Base-by-base conservation (phyloP, 2,329 filamentous ascomycete species). In the Fusarium circinatum region DNA sequence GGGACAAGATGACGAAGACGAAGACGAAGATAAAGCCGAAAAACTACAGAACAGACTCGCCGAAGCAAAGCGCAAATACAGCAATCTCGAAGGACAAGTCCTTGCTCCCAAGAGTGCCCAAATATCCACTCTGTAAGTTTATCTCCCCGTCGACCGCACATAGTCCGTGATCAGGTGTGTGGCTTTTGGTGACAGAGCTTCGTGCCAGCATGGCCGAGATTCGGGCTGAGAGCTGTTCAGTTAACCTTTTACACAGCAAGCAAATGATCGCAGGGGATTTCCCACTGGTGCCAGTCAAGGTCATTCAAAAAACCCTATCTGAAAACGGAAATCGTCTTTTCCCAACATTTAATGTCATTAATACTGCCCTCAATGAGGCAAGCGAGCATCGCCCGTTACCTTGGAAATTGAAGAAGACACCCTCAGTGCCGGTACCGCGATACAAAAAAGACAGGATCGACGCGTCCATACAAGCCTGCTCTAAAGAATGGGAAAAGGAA, bases 191-290 rank as follows among this genome's bases (percentile, higher is more conserved):
- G 18, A 57, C 15, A 42, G 24, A 18, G n/a, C 22, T 38, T 41
- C 26, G 24, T 26, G 51, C 51, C 24, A 38, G 15, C 15, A 32
- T 28, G 36, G 20, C 6, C 17, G 38, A 20, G 9, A 15, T 32
- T 41, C 15, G 10, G 18, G 41, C 14, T 38, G 28, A 24, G 32
- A 8, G 10, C 22, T 39, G 15, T 28, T 14, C 47, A 66, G 44
- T 58, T 78, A 67, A 71, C 57, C 41, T 55, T 57, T 30, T 22
- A 18, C 9, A 30, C 32, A 78, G 76, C 10, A 74, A 66, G 41
- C 55, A 48, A 8, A 72, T 78, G 38, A 69, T 78, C 28, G 60
- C 66, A 12, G 62, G 65, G 6, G 78, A 79, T n/a, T 79, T 78
- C 20, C 77, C 75, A 9, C 14, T 61, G 7, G 62, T 79, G 9